These are phyloP conservation scores for Candida lessepsii DNA, from an alignment of 805 yeast species.

Conservation along the genomic window DNA sequence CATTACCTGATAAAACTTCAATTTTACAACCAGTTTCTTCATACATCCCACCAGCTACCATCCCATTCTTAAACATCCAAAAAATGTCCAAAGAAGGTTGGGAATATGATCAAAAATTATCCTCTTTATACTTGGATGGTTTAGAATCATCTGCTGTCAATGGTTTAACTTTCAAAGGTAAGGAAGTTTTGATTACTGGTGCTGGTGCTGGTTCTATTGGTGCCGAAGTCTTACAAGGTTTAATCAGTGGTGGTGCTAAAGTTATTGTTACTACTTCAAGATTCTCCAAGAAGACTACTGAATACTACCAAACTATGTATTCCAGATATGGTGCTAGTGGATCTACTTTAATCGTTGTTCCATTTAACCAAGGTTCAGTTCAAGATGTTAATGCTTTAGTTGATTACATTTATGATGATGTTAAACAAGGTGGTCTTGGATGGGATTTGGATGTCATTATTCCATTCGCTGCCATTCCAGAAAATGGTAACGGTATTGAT, in stretches of 20 bases:
- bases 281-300: conserved; percentile 91
- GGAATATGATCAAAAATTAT: conserved; percentile 77
- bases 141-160: conserved; percentile 92
- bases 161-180: conserved; percentile 87
- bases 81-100: conserved; percentile 75
- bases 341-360: conserved; percentile 90
- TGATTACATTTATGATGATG: conserved; percentile 79
- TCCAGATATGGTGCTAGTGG: conserved; percentile 92
- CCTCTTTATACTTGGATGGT: conserved; percentile 81
- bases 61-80: conserved; percentile 93
- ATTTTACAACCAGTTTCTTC: conserved; percentile 74
- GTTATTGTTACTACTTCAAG: conserved; percentile 95
- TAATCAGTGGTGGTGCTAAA: conserved; percentile 96
- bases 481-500: conserved; percentile 94
- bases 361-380: conserved; percentile 97
- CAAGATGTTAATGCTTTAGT: conserved; percentile 88
- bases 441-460: conserved; percentile 97
- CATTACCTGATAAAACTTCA: conserved; percentile 70
- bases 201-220: conserved; percentile 99
- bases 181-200: conserved; percentile 91
- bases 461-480: conserved; percentile 99
- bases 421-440: conserved; percentile 86
- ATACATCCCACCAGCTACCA: conserved; percentile 73
- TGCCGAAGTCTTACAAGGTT: conserved; percentile 93
- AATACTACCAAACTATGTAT: conserved; percentile 91